Conservation (phyloP, 2,329 filamentous ascomycete species). For the Septoria petroselini region DNA sequence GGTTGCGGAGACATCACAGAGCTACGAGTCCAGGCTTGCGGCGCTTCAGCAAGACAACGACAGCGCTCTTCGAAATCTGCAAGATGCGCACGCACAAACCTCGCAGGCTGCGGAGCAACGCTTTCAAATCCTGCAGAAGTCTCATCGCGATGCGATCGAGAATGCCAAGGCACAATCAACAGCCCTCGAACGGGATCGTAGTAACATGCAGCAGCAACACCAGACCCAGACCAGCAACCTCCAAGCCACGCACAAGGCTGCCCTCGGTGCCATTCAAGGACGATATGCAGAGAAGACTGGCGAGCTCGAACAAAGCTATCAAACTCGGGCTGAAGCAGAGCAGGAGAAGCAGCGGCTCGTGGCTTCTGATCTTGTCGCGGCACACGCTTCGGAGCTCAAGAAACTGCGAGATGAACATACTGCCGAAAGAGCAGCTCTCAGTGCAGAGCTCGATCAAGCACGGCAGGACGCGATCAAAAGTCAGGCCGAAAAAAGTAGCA, state of each 20-base stretch:
- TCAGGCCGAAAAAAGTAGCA: not conserved
- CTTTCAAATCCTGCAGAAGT: not conserved
- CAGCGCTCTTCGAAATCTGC: not conserved
- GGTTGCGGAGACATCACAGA: not conserved
- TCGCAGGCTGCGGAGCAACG: not conserved
- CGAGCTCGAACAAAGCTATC: slow-evolving; percentile 3
- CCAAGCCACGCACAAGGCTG: not conserved
- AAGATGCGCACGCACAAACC: not conserved
- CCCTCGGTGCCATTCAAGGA: not conserved
- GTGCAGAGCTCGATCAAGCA: slow-evolving; percentile 4
- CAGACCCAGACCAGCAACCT: slow-evolving; percentile 3
- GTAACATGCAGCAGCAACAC: not conserved
- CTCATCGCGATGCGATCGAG: not conserved
- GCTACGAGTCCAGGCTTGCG: slow-evolving; percentile 12
- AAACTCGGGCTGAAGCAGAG: not conserved
- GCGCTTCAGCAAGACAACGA: slow-evolving; percentile 22
- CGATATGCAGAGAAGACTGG: slow-evolving; percentile 1
- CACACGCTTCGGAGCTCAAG: not conserved
- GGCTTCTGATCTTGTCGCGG: not conserved
- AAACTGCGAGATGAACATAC: not conserved
- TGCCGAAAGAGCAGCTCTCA: not conserved
- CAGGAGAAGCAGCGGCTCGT: not conserved
- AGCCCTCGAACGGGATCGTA: not conserved
- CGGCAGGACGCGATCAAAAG: not conserved
- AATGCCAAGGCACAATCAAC: not conserved